phyloP scores from a whole-genome alignment of 73 alveolate genomes.

The Paramecium bursaria region DNA sequence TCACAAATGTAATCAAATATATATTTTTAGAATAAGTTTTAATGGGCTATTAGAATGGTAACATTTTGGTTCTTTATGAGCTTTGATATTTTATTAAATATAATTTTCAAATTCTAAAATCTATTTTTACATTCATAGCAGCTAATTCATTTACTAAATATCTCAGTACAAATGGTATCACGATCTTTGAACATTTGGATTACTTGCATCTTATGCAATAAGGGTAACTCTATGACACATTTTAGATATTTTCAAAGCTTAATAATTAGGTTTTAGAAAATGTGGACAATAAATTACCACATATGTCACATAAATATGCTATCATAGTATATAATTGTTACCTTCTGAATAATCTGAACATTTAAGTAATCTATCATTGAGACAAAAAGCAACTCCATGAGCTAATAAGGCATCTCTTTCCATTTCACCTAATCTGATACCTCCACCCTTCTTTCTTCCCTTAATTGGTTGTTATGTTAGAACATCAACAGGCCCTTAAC shows the following conservation, averaged over 20 bases:
- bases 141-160: slow-evolving; percentile 97
- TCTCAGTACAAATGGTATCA: slow-evolving; percentile 96
- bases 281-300: slow-evolving; percentile 90
- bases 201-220: slow-evolving; percentile 91
- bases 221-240: slow-evolving; percentile 78
- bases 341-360: slow-evolving; percentile 98
- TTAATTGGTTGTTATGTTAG: slow-evolving; percentile 98
- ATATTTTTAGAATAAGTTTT: too few species aligned
- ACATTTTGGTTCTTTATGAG: too few species aligned
- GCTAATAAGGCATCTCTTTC: slow-evolving; percentile 99
- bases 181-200: slow-evolving; percentile 89
- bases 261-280: slow-evolving; percentile 27
- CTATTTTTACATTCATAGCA: slow-evolving; percentile 95
- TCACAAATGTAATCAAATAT: too few species aligned
- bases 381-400: slow-evolving; percentile 97
- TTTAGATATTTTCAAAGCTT: slow-evolving; percentile 55
- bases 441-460: slow-evolving; percentile 99
- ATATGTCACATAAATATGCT: slow-evolving; percentile 85
- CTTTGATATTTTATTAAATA: background rate
- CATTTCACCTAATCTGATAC: slow-evolving; percentile 99
- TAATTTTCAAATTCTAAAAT: slow-evolving; percentile 66
- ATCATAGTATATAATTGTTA: background rate
- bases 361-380: slow-evolving; percentile 97
- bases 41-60: too few species aligned
- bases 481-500: slow-evolving; percentile 98